Conservation (phyloP, 805 yeast genomes). For the Saccharomyces eubayanus region DNA sequence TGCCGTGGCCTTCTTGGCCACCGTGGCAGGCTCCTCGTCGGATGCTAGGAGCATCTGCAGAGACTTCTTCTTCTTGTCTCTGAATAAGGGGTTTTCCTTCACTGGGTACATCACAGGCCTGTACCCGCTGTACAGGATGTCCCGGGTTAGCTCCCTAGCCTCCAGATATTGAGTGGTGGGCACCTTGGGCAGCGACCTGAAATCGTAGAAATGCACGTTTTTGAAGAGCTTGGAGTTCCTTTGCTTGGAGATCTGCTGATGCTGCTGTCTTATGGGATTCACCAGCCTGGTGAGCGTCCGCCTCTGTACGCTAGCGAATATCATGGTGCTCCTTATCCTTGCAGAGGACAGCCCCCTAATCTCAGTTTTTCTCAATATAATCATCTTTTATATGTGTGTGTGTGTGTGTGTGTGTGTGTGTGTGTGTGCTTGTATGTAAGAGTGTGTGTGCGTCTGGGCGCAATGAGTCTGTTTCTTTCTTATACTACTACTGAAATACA, state of each 20-base stretch:
- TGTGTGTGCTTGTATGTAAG: not conserved
- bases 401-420: not conserved
- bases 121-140: slow-evolving; percentile 29
- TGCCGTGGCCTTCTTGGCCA: not conserved
- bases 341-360: not conserved
- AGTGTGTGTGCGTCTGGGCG: not conserved
- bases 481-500: not conserved
- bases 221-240: not conserved
- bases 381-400: not conserved
- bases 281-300: not conserved
- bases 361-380: not conserved
- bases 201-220: slow-evolving; percentile 7
- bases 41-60: not conserved
- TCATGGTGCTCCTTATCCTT: not conserved
- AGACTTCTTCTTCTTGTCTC: slow-evolving; percentile 8
- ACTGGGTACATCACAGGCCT: slow-evolving; percentile 29
- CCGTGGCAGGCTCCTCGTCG: not conserved
- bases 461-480: not conserved
- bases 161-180: slow-evolving; percentile 29
- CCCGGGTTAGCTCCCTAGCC: slow-evolving; percentile 20
- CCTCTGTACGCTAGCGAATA: not conserved
- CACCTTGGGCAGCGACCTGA: slow-evolving; percentile 25
- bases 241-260: slow-evolving; percentile 1
- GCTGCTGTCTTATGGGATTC: not conserved
- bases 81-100: slow-evolving; percentile 26